A percentile compares a stretch with the other conserved stretches of the same genome.
phyloP scores from a whole-genome alignment of 495 filamentous ascomycete species.

The Oidiodendron maius region DNA sequence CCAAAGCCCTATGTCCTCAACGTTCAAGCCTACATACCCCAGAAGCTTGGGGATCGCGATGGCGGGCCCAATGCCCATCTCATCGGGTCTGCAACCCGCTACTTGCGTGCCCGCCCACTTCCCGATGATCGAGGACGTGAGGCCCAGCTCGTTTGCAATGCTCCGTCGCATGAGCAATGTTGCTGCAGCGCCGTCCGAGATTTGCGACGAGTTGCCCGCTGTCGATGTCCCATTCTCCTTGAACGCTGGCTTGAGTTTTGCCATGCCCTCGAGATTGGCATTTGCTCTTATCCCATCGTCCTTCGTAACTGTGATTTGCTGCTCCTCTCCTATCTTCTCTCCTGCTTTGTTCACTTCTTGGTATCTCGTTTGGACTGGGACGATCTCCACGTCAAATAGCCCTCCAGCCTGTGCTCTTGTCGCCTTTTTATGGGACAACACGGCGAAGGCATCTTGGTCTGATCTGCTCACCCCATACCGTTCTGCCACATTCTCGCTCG shows the following conservation, averaged over 20 bases:
- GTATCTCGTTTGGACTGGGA: constrained; percentile 60
- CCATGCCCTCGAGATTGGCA: constrained; percentile 62
- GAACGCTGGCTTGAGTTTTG: constrained; percentile 81
- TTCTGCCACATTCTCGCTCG: constrained; percentile 82
- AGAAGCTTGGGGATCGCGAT: constrained; percentile 80
- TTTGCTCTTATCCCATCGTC: constrained; percentile 78
- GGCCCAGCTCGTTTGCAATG: constrained; percentile 69
- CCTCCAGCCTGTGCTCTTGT: constrained; percentile 61
- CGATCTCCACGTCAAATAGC: constrained; percentile 71
- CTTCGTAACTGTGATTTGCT: constrained; percentile 50
- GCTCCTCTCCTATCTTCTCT: constrained; percentile 45
- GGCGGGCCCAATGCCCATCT: constrained; percentile 90
- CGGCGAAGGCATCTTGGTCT: constrained; percentile 82
- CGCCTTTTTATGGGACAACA: constrained; percentile 65
- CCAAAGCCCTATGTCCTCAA: constrained; percentile 76
- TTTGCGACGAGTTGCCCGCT: constrained; percentile 81
- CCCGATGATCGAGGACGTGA: constrained; percentile 63
- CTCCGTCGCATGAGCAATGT: constrained; percentile 77
- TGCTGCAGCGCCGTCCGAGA: constrained; percentile 84
- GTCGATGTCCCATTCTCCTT: constrained; percentile 65
- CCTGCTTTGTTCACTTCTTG: constrained; percentile 59
- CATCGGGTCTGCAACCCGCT: constrained; percentile 75
- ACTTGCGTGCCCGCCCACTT: constrained; percentile 71
- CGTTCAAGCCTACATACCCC: constrained; percentile 53
- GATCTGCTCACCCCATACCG: constrained; percentile 66